Evolutionary conservation across 2,329 filamentous ascomycete species (phyloP).

Genomic region (Monilinia fructicola): DNA sequence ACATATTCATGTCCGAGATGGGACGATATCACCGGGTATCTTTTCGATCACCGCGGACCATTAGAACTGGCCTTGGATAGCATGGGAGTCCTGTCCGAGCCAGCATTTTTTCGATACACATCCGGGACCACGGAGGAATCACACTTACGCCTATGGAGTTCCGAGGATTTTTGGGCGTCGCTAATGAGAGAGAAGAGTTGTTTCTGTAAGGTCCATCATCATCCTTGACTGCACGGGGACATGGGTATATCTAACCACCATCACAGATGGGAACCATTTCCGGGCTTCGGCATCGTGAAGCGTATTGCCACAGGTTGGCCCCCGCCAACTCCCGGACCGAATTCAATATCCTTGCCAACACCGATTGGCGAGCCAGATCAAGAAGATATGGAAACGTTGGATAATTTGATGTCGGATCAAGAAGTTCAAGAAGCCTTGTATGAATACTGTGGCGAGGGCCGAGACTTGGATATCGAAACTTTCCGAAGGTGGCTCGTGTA

Average conservation of each 20-base stretch:
- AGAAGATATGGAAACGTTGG: slow-evolving; percentile 3
- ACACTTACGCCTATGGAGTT: not conserved
- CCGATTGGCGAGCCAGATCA: not conserved
- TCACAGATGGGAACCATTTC: slow-evolving; percentile 12
- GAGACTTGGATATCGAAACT: slow-evolving; percentile 9
- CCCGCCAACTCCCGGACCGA: not conserved
- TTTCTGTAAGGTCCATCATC: slow-evolving; percentile 1
- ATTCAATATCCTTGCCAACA: not conserved
- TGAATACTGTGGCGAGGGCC: not conserved
- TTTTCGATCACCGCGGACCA: not conserved
- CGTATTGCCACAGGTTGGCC: slow-evolving; percentile 9
- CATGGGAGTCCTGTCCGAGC: not conserved
- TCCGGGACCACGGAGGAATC: slow-evolving; percentile 5
- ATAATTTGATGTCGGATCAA: slow-evolving; percentile 12
- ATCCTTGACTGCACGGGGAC: no score
- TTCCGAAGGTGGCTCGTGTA: slow-evolving; percentile 8
- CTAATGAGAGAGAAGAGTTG: slow-evolving; percentile 1
- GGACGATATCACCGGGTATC: not conserved
- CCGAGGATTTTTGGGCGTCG: slow-evolving; percentile 1
- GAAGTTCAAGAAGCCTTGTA: not conserved
- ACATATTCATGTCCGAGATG: slow-evolving; percentile 1
- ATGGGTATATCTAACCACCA: not conserved
- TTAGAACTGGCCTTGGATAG: slow-evolving; percentile 7
- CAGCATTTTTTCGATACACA: slow-evolving; percentile 2
- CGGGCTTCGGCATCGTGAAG: slow-evolving; percentile 3